Conservation (phyloP, 73 alveolate genomes). For the Tetrahymena elliotti region DNA sequence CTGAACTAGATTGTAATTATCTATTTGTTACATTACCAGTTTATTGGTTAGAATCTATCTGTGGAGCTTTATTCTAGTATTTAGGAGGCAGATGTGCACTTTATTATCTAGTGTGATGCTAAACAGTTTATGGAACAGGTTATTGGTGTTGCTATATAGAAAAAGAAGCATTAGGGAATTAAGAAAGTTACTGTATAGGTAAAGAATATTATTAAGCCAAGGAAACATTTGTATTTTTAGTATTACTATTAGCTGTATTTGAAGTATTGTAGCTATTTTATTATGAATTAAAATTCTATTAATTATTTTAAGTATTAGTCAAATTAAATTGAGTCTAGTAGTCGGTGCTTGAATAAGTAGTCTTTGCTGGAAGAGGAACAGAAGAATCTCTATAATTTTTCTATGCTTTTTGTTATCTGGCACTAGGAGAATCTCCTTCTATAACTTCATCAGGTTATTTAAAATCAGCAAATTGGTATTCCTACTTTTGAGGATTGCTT, state of each 20-base stretch:
- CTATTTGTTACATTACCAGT: not conserved
- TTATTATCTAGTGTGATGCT: not conserved
- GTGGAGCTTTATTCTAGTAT: not conserved
- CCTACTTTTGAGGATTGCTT: not conserved
- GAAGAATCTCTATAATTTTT: not conserved
- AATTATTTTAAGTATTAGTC: not conserved
- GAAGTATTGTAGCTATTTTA: not conserved
- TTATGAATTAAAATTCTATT: too few relatives aligned
- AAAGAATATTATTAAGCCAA: not conserved
- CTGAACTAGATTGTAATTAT: not conserved
- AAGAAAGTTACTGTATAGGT: not conserved
- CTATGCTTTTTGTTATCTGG: not conserved
- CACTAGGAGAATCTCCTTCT: not conserved
- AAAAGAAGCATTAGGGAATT: not conserved
- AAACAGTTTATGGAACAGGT: not conserved
- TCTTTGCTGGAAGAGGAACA: not conserved
- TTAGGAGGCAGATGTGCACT: not conserved
- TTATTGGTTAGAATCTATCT: not conserved
- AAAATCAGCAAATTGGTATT: not conserved
- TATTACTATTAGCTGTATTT: not conserved
- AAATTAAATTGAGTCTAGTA: not conserved
- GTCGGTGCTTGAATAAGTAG: not conserved
- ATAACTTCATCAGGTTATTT: not conserved
- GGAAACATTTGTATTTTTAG: not conserved
- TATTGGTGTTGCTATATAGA: not conserved